These are phyloP conservation scores for Neofusicoccum parvum DNA, from an alignment of 2,329 filamentous ascomycete species.

Conservation along the genomic window DNA sequence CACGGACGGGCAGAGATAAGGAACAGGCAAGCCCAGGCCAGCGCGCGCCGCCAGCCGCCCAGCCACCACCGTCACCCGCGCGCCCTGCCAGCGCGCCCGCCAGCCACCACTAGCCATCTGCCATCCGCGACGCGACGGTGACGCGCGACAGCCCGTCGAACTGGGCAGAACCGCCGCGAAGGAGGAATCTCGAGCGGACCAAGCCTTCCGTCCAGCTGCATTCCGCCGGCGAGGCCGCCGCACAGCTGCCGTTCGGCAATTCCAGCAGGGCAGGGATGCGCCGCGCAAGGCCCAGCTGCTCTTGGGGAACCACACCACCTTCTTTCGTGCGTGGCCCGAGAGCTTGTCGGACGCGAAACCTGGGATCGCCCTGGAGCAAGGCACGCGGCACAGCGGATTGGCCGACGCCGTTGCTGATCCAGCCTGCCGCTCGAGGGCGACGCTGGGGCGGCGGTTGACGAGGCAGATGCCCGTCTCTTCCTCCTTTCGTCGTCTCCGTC, in stretches of 20 bases:
- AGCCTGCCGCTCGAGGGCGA: too few relatives aligned
- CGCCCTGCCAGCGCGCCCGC: not conserved
- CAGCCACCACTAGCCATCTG: constrained; percentile 13
- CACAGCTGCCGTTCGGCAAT: not conserved
- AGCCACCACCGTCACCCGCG: constrained; percentile 8
- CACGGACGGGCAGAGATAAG: not conserved
- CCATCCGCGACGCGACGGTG: not conserved
- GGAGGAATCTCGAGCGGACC: not conserved
- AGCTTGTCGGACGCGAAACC: not conserved
- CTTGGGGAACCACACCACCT: not conserved
- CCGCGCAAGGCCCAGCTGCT: too few relatives aligned
- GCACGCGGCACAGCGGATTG: constrained; percentile 3
- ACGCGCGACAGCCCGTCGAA: not conserved
- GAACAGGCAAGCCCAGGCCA: constrained; percentile 17
- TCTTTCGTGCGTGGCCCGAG: not conserved
- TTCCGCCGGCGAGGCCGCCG: not conserved
- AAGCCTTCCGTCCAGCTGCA: not conserved
- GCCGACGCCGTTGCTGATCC: not conserved
- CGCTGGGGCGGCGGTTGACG: not conserved
- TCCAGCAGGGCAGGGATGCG: constrained; percentile 1
- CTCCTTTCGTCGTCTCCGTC: too few relatives aligned
- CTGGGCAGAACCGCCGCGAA: not conserved
- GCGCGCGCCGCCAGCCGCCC: not conserved
- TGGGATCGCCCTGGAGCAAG: constrained; percentile 14
- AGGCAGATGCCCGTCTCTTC: not conserved